Conservation (phyloP, 805 yeast species). For the Wickerhamiella spandovensis region DNA sequence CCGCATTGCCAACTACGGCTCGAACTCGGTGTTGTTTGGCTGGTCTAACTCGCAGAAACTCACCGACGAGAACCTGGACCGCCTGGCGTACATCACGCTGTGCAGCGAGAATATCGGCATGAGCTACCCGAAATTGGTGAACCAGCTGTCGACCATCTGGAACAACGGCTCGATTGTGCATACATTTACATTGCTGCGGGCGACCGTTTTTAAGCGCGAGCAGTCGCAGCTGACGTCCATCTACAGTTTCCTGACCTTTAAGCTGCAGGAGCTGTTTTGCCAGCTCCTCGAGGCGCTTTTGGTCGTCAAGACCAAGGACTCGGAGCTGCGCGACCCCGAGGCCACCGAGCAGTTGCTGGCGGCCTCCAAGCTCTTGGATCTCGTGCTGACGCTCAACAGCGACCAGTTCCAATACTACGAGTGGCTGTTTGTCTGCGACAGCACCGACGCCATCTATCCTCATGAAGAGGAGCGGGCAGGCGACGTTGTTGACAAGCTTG, state of each 20-base stretch:
- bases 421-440: conserved; percentile 76
- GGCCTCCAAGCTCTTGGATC: conserved; percentile 69
- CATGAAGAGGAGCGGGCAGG: conserved; percentile 21
- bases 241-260: conserved; percentile 57
- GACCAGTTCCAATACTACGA: conserved; percentile 71
- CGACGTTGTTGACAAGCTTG: conserved; percentile 38
- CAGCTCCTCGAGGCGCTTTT: conserved; percentile 23
- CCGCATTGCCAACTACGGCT: conserved; percentile 34
- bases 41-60: conserved; percentile 60
- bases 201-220: conserved; percentile 46
- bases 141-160: conserved; percentile 17
- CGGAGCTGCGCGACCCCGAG: conserved; percentile 8
- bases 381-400: conserved; percentile 47
- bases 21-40: conserved; percentile 48
- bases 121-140: conserved; percentile 12
- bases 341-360: conserved; percentile 10
- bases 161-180: conserved; percentile 35
- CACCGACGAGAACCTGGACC: conserved; percentile 38
- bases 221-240: conserved; percentile 50
- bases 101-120: conserved; percentile 34
- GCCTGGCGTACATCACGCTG: conserved; percentile 51
- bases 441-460: conserved; percentile 39
- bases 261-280: conserved; percentile 40
- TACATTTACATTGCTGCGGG: conserved; percentile 48
- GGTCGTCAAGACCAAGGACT: conserved; percentile 2